Percentiles rank a stretch among this genome's conserved stretches.
Conservation (phyloP, 129 eudicot species). For the Flaveria sonorensis region DNA sequence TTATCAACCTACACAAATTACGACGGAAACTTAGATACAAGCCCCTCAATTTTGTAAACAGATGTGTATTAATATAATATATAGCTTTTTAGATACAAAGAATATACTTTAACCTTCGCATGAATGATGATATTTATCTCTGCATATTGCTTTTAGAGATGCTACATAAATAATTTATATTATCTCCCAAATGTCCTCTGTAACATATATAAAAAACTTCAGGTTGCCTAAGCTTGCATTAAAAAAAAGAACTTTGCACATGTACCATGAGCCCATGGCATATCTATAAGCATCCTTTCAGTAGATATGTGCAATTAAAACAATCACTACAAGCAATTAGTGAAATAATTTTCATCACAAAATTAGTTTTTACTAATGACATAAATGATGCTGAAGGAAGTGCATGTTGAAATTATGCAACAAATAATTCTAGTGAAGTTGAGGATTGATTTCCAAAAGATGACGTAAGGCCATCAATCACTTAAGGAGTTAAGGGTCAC, state of each 20-base stretch:
- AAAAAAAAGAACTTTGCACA: neutral
- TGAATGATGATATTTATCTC: neutral
- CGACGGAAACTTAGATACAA: neutral
- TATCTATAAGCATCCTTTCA: constrained; percentile 7
- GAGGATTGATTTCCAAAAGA: neutral
- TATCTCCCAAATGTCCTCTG: neutral
- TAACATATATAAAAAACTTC: neutral
- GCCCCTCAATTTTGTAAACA: constrained; percentile 7
- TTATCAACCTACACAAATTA: neutral
- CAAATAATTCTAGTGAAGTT: neutral
- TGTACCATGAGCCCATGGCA: neutral
- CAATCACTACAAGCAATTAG: neutral
- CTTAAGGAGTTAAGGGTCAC: neutral
- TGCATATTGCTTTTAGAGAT: neutral
- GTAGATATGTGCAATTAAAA: constrained; percentile 4
- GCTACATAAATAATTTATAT: constrained; percentile 1
- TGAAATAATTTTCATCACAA: neutral
- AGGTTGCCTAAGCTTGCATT: constrained; percentile 13
- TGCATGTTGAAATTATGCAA: constrained; percentile 2
- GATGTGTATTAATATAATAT: neutral
- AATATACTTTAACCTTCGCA: neutral
- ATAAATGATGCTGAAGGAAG: constrained; percentile 5
- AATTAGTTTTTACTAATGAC: neutral
- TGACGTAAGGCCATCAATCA: neutral
- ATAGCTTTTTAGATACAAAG: neutral